Percentiles rank a stretch among this genome's conserved stretches.
Evolutionary conservation across 2,329 filamentous ascomycete genomes (phyloP).

Genomic region (Xylariomycetidae sp.): DNA sequence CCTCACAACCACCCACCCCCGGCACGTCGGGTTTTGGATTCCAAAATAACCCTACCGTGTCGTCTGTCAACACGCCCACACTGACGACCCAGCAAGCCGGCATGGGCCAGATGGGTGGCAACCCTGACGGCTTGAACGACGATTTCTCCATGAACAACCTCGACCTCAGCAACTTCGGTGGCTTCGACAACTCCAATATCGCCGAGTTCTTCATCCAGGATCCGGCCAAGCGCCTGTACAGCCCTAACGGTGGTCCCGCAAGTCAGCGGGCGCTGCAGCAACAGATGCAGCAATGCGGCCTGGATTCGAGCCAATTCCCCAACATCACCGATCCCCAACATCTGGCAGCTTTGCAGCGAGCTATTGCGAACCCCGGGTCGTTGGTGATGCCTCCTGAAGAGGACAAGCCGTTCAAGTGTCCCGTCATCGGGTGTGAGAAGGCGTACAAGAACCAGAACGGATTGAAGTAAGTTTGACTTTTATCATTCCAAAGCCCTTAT

Average conservation of each 20-base stretch:
- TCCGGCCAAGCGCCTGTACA: slow-evolving; percentile 88
- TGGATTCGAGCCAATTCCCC: slow-evolving; percentile 69
- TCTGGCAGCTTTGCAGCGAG: slow-evolving; percentile 44
- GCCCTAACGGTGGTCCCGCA: slow-evolving; percentile 67
- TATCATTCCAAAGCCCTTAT: slow-evolving; percentile 7
- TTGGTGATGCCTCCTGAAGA: slow-evolving; percentile 72
- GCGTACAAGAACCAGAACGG: slow-evolving; percentile 99
- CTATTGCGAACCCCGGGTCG: slow-evolving; percentile 40
- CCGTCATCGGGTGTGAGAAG: slow-evolving; percentile 97
- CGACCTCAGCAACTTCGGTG: slow-evolving; percentile 51
- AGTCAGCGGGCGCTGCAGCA: slow-evolving; percentile 60
- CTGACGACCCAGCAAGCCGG: slow-evolving; percentile 65
- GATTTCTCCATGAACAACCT: slow-evolving; percentile 57
- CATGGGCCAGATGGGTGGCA: slow-evolving; percentile 58
- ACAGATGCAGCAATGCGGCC: slow-evolving; percentile 64
- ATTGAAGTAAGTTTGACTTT: slow-evolving; percentile 64
- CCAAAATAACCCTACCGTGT: slow-evolving; percentile 92
- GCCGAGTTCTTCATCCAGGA: slow-evolving; percentile 72
- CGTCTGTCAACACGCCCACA: slow-evolving; percentile 92
- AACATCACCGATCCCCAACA: slow-evolving; percentile 69
- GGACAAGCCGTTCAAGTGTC: slow-evolving; percentile 95
- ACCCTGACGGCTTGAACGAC: slow-evolving; percentile 63
- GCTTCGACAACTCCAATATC: slow-evolving; percentile 49
- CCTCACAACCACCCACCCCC: slow-evolving; percentile 81
- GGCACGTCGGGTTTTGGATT: slow-evolving; percentile 70